A percentile compares a stretch with the other conserved stretches of the same genome.
Conservation (phyloP, 805 yeast species). For the Dipodascopsis uninucleata region DNA sequence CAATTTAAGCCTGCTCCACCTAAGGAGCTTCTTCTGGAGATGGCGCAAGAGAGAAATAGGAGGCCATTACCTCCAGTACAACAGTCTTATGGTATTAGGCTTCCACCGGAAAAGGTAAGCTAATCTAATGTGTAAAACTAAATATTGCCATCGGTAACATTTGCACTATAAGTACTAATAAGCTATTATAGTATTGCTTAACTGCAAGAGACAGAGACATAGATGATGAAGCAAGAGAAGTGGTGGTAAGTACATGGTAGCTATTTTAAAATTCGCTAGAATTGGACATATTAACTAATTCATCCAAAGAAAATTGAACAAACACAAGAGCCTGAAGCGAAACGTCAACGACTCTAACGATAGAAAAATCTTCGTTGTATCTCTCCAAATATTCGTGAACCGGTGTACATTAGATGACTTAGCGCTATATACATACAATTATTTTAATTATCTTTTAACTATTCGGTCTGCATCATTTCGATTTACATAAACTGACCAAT, state of each 20-base stretch:
- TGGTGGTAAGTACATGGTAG: conserved; percentile 7
- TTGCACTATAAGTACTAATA: too few species aligned
- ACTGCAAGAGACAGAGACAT: conserved; percentile 73
- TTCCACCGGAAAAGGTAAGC: conserved; percentile 78
- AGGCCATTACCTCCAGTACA: conserved; percentile 87
- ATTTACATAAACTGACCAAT: too few species aligned
- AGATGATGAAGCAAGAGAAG: conserved; percentile 45
- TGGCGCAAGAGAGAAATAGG: conserved; percentile 89
- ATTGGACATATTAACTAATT: neutral
- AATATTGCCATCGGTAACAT: too few species aligned
- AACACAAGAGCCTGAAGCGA: too few species aligned
- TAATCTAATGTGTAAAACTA: neutral
- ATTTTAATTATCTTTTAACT: too few species aligned
- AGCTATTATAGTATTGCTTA: conserved; percentile 57
- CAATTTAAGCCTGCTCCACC: conserved; percentile 97
- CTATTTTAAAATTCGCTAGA: neutral
- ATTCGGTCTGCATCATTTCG: too few species aligned
- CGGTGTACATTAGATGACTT: too few species aligned
- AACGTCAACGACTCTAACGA: too few species aligned
- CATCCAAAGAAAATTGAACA: too few species aligned
- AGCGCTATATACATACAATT: too few species aligned
- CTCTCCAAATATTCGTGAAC: too few species aligned
- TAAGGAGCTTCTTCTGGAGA: conserved; percentile 80
- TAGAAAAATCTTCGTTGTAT: too few species aligned
- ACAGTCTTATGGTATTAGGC: conserved; percentile 75